phyloP scores from a whole-genome alignment of 192 early-diverging fungal species.

The Coemansia sp. region DNA sequence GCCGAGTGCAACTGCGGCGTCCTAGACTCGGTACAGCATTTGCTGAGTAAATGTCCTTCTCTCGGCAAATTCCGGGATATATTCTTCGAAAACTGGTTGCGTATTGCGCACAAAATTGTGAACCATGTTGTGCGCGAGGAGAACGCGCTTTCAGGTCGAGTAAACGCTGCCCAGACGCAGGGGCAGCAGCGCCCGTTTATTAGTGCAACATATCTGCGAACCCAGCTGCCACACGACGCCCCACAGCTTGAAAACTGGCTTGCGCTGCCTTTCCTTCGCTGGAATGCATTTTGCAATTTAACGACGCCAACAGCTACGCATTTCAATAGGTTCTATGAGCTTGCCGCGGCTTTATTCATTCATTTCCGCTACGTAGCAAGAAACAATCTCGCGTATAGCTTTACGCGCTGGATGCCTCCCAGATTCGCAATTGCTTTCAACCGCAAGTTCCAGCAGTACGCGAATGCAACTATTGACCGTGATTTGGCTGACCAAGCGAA shows the following conservation, averaged over 20 bases:
- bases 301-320: neutral
- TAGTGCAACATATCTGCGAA: neutral
- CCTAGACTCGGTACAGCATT: neutral
- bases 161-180: too few species aligned
- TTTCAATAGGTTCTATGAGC: neutral
- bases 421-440: neutral
- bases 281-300: neutral
- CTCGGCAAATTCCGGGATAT: neutral
- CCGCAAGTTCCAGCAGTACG: neutral
- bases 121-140: neutral
- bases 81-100: neutral
- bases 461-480: too few species aligned
- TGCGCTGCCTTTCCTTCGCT: neutral
- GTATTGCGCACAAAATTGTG: neutral
- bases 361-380: neutral
- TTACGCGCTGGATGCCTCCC: neutral
- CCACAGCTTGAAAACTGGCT: neutral
- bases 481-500: too few species aligned
- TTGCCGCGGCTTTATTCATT: neutral
- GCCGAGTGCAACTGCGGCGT: neutral
- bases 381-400: neutral
- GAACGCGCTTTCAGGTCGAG: neutral
- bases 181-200: neutral
- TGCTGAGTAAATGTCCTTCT: neutral
- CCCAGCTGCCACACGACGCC: neutral